Conservation (phyloP, 352 stramenopile species). For the Pythium rishiriense region DNA sequence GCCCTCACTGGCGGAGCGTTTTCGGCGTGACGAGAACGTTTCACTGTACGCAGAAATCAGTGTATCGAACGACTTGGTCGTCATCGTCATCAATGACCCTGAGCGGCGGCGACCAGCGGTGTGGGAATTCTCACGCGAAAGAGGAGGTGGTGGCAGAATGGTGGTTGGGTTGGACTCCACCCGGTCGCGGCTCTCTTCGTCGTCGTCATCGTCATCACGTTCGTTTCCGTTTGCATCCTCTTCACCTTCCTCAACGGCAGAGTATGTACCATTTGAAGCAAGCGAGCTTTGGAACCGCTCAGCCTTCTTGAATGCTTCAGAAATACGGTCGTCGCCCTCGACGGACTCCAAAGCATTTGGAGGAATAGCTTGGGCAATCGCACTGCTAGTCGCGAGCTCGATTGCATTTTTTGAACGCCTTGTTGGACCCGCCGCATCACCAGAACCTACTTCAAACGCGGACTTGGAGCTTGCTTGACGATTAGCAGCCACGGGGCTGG, state of each 20-base stretch:
- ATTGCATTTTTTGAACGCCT: slow-evolving; percentile 56
- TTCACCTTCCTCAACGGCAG: slow-evolving; percentile 29
- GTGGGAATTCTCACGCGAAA: slow-evolving; percentile 38
- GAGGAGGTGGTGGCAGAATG: background rate
- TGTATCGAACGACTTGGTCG: slow-evolving; percentile 67
- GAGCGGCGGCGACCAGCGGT: slow-evolving; percentile 39
- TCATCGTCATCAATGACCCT: slow-evolving; percentile 61
- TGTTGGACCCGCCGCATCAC: background rate
- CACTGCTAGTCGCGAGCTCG: slow-evolving; percentile 71
- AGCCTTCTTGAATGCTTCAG: slow-evolving; percentile 19
- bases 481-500: background rate
- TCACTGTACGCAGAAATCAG: slow-evolving; percentile 62
- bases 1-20: slow-evolving; percentile 62
- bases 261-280: slow-evolving; percentile 6
- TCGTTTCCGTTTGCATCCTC: slow-evolving; percentile 29
- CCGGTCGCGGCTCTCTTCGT: slow-evolving; percentile 52
- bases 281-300: slow-evolving; percentile 16
- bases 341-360: slow-evolving; percentile 39
- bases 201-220: slow-evolving; percentile 33
- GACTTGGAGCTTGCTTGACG: background rate
- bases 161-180: slow-evolving; percentile 49
- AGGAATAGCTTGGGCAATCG: slow-evolving; percentile 67
- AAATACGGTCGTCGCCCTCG: slow-evolving; percentile 25
- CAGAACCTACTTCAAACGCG: background rate
- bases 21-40: slow-evolving; percentile 44